Conservation (phyloP, 2,329 filamentous ascomycete genomes). For the Magnaporthales sp. region DNA sequence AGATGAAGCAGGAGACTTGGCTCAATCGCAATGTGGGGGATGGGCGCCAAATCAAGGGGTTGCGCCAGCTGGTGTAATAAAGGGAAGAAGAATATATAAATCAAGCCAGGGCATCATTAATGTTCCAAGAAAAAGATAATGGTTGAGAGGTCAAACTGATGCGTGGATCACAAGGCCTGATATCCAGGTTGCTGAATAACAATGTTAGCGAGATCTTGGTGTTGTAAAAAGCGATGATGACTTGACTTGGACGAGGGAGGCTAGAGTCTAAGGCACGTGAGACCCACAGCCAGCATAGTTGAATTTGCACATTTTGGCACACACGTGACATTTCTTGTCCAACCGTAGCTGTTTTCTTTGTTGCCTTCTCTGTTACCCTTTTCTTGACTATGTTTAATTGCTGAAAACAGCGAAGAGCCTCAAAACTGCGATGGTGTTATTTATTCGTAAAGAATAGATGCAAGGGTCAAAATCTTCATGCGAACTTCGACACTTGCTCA, state of each 20-base stretch:
- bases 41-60: background rate
- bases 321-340: too few relatives aligned
- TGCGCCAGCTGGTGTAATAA: background rate
- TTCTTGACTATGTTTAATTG: too few relatives aligned
- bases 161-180: background rate
- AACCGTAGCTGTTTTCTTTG: too few relatives aligned
- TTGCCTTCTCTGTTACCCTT: too few relatives aligned
- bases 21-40: background rate
- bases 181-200: background rate
- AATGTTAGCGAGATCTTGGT: background rate
- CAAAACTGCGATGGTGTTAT: too few relatives aligned
- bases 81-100: background rate
- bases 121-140: background rate
- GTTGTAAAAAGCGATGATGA: background rate
- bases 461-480: too few relatives aligned
- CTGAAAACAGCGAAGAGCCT: too few relatives aligned
- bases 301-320: too few relatives aligned
- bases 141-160: background rate
- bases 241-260: background rate
- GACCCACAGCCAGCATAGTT: too few relatives aligned
- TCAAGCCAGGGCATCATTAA: background rate
- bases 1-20: background rate
- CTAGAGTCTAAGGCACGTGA: background rate
- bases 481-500: too few relatives aligned
- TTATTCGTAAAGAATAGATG: too few relatives aligned